Conservation (phyloP, 805 yeast genomes). For the Pichia rugopelliculosa region DNA sequence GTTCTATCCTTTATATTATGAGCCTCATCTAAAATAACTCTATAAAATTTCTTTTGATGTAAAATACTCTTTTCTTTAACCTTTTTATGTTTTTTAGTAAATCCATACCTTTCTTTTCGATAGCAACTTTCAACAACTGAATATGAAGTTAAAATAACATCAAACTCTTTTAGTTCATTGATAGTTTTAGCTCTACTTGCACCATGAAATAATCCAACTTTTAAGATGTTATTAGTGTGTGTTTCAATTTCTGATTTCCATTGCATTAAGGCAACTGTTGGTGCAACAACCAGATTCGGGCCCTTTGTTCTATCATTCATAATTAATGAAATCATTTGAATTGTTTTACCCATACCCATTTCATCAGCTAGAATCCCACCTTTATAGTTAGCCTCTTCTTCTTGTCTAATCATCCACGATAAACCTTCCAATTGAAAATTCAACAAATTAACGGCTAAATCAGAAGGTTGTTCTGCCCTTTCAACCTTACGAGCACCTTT, state of each 20-base stretch:
- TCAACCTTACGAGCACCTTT: conserved; percentile 41
- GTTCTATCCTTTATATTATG: conserved; percentile 95
- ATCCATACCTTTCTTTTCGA: conserved; percentile 78
- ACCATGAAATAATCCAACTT: conserved; percentile 77
- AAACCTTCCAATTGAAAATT: conserved; percentile 95
- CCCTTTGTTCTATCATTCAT: conserved; percentile 57
- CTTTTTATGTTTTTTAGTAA: conserved; percentile 60
- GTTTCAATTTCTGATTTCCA: conserved; percentile 91
- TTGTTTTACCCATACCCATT: conserved; percentile 99
- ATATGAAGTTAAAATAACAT: conserved; percentile 86
- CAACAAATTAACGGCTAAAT: conserved; percentile 62
- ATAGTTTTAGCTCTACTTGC: conserved; percentile 58
- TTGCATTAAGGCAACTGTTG: conserved; percentile 97
- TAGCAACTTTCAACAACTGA: conserved; percentile 84
- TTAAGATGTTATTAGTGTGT: conserved; percentile 68
- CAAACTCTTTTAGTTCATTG: conserved; percentile 53
- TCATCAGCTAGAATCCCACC: conserved; percentile 98
- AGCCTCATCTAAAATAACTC: conserved; percentile 93
- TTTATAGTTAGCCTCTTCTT: conserved; percentile 65
- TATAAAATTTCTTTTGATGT: conserved; percentile 67
- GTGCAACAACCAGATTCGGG: conserved; percentile 90
- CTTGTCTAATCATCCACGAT: conserved; percentile 82
- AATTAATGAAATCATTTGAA: conserved; percentile 86
- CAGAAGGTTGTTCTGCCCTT: conserved; percentile 67
- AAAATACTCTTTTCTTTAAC: conserved; percentile 71